phyloP scores from a whole-genome alignment of 306 rosid species.

The Betula pendula region DNA sequence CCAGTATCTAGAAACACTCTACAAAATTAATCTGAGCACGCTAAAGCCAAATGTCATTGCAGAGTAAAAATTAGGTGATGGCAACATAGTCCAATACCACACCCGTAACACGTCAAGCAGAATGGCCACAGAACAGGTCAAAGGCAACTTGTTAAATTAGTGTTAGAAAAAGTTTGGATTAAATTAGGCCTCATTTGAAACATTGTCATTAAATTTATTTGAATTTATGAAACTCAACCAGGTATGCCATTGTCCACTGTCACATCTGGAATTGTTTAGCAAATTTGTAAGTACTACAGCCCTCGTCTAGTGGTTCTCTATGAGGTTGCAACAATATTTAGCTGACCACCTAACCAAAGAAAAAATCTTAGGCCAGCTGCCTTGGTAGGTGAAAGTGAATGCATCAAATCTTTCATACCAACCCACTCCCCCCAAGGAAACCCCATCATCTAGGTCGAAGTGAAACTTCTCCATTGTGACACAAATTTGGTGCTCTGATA shows the following conservation, averaged over 20 bases:
- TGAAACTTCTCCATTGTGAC: neutral
- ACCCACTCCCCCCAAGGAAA: neutral
- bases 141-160: neutral
- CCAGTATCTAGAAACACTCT: neutral
- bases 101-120: neutral
- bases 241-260: neutral
- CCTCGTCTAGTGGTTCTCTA: neutral
- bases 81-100: neutral
- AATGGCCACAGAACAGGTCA: neutral
- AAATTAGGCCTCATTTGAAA: too few species aligned
- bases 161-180: too few species aligned
- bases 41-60: neutral
- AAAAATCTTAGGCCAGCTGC: neutral
- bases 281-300: neutral
- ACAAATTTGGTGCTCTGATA: neutral
- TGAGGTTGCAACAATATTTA: neutral
- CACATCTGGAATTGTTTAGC: neutral
- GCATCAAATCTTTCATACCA: neutral
- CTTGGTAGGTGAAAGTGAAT: neutral
- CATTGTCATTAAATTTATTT: too few species aligned
- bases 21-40: neutral
- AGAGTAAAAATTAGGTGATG: neutral
- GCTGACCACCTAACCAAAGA: neutral
- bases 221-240: neutral
- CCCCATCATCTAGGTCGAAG: neutral